Percentiles rank a stretch among this genome's conserved stretches.
Conservation (phyloP, 2,329 filamentous ascomycete genomes). For the Fusarium ambrosium region DNA sequence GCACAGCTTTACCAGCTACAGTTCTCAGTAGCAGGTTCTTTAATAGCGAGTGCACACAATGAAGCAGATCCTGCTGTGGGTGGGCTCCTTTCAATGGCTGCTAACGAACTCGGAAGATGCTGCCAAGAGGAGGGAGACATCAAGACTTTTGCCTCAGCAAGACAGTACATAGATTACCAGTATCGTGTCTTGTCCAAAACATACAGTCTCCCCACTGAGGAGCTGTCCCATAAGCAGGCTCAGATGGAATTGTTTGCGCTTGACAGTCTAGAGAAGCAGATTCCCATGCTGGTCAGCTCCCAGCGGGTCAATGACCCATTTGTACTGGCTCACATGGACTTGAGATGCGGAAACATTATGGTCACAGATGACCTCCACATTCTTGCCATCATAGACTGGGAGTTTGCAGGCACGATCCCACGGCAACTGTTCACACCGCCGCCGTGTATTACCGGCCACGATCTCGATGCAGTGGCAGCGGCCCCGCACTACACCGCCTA, state of each 20-base stretch:
- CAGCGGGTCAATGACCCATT: background rate
- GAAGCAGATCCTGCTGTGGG: conserved; percentile 11
- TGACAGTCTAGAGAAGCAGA: background rate
- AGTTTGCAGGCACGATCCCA: conserved; percentile 35
- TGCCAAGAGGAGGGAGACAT: background rate
- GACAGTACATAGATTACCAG: conserved; percentile 15
- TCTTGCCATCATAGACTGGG: conserved; percentile 47
- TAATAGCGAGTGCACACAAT: conserved; percentile 16
- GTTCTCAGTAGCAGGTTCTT: conserved; percentile 24
- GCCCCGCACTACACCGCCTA: background rate
- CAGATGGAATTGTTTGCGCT: conserved; percentile 36
- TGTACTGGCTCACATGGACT: conserved; percentile 31
- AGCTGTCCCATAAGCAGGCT: conserved; percentile 10
- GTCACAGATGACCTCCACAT: conserved; percentile 42
- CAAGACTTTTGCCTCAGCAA: background rate
- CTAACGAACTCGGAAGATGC: conserved; percentile 22
- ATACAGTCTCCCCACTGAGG: conserved; percentile 19
- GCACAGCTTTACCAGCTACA: conserved; percentile 17
- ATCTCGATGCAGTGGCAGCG: background rate
- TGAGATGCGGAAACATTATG: conserved; percentile 43
- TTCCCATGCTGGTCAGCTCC: too few relatives aligned
- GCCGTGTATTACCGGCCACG: conserved; percentile 33
- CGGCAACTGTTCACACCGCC: conserved; percentile 32
- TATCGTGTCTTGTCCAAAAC: conserved; percentile 21
- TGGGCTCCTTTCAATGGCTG: conserved; percentile 21